These are phyloP conservation scores for Fragosphaeria purpurea DNA, from an alignment of 2,329 filamentous ascomycete genomes.

Conservation along the genomic window DNA sequence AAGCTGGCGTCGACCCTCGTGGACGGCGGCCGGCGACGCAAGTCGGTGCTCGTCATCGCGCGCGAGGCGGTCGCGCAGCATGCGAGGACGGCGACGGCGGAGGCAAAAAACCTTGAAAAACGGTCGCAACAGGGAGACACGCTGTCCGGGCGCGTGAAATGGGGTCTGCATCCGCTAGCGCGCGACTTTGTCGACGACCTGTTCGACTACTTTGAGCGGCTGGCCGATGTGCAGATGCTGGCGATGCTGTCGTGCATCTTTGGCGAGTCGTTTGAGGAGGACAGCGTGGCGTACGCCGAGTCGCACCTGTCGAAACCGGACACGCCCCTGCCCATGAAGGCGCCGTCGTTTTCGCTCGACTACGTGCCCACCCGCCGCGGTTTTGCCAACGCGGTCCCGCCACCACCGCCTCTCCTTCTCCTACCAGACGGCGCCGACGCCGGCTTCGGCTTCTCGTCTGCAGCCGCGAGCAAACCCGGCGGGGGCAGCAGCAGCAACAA, in stretches of 20 bases:
- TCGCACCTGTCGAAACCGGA: slow-evolving; percentile 47
- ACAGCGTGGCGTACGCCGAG: slow-evolving; percentile 52
- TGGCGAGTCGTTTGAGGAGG: slow-evolving; percentile 46
- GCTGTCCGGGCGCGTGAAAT: slow-evolving; percentile 53
- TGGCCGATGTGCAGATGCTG: slow-evolving; percentile 58
- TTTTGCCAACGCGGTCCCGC: neutral
- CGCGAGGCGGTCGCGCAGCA: slow-evolving; percentile 45
- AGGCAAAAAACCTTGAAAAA: neutral
- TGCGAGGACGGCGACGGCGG: slow-evolving; percentile 12
- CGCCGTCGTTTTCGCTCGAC: slow-evolving; percentile 55
- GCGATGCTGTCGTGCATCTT: slow-evolving; percentile 64
- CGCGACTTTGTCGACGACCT: slow-evolving; percentile 50
- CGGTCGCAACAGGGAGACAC: neutral
- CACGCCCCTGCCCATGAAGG: slow-evolving; percentile 55
- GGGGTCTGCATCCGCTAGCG: slow-evolving; percentile 56
- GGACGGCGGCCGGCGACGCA: slow-evolving; percentile 29
- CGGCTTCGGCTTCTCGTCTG: neutral
- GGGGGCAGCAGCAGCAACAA: slow-evolving; percentile 3
- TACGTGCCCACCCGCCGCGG: slow-evolving; percentile 46
- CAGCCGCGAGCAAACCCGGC: slow-evolving; percentile 30
- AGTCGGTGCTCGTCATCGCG: slow-evolving; percentile 60
- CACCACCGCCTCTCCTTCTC: neutral
- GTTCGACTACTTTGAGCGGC: slow-evolving; percentile 53
- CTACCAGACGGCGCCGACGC: too few relatives aligned
- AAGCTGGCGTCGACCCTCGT: slow-evolving; percentile 42